Conservation (phyloP, 2,329 filamentous ascomycete genomes). For the Aureobasidium sp. region DNA sequence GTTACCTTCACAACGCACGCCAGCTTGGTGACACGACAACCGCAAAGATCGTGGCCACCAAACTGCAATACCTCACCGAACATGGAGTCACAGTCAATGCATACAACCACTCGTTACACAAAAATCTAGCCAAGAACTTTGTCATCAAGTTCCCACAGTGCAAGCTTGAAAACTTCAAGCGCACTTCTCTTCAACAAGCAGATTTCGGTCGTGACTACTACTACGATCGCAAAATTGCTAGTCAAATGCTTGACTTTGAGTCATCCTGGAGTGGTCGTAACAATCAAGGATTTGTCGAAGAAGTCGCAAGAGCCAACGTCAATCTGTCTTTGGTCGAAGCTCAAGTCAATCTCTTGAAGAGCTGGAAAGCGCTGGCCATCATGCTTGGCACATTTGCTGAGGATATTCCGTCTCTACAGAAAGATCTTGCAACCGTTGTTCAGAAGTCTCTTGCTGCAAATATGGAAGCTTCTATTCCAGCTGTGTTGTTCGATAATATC, state of each 20-base stretch:
- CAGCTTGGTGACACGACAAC: slow-evolving; percentile 62
- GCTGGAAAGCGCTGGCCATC: slow-evolving; percentile 80
- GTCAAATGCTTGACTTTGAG: slow-evolving; percentile 68
- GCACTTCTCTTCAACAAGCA: slow-evolving; percentile 46
- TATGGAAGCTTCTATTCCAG: slow-evolving; percentile 59
- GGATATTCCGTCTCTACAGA: slow-evolving; percentile 49
- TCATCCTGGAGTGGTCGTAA: slow-evolving; percentile 58
- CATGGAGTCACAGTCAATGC: slow-evolving; percentile 69
- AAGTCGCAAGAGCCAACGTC: slow-evolving; percentile 78
- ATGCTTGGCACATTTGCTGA: slow-evolving; percentile 64
- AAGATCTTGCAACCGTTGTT: slow-evolving; percentile 64
- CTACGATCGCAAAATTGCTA: slow-evolving; percentile 70
- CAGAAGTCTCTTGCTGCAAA: slow-evolving; percentile 74
- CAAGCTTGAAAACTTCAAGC: slow-evolving; percentile 69
- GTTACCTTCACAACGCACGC: slow-evolving; percentile 80
- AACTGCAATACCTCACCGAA: slow-evolving; percentile 70
- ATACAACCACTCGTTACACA: slow-evolving; percentile 82
- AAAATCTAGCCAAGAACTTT: slow-evolving; percentile 79
- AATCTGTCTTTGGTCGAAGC: slow-evolving; percentile 90
- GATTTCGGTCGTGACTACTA: slow-evolving; percentile 67
- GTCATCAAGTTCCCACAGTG: slow-evolving; percentile 65
- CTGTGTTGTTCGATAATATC: slow-evolving; percentile 73
- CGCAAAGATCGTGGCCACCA: slow-evolving; percentile 61
- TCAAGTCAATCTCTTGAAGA: slow-evolving; percentile 75
- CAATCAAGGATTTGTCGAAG: slow-evolving; percentile 65